Evolutionary conservation across 31 red algal species (phyloP), one percentile per base, ranked within the genome.

Genomic region (Endocladia muricata): DNA sequence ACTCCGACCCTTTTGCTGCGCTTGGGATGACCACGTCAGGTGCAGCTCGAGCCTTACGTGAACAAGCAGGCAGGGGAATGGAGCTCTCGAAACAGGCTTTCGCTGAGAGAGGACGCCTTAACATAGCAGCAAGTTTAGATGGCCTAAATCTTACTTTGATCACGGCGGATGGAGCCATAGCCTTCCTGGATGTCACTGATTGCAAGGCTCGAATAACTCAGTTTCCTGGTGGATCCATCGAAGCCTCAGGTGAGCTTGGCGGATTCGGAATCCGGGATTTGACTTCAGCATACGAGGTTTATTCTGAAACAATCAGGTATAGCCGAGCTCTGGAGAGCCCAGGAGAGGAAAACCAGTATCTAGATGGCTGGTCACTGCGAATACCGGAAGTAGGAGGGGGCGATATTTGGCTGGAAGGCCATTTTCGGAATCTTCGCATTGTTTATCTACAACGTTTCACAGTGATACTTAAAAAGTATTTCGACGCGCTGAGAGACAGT

Each of bases 381-480:
- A 64, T 89, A 26, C 92, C 91, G 41, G 47, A 81, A 30, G 66
- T 82, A 11, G 73, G 30, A 25, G 77, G 30, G 22, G 83, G 79
- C 25, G 84, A 94, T 78, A 70, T 77, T 22, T 82, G 77, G 76
- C 55, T 93, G 8, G 73, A 88, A 54, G 73, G 79, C 32, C 83
- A 48, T 31, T 73, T 93, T 17, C 52, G 69, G 34, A 88, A 94
- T 64, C 55, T 94, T 56, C 73, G 85, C 25, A 88, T 94, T 31
- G 92, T 94, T 2, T 94, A 94, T 71, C 56, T 94, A n/a, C 92
- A 94, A 17, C 60, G 92, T 19, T 94, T 94, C 77, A 85, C 86
- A 3, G 66, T 89, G 5, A 85, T 94, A 28, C 63, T 94, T n/a
- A 89, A 88, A 44, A 88, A 94, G 66, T 94, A 94, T 67, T 88